These are phyloP conservation scores for Oryza brachyantha DNA, from an alignment of 176 grass and related monocot genomes.

Conservation along the genomic window DNA sequence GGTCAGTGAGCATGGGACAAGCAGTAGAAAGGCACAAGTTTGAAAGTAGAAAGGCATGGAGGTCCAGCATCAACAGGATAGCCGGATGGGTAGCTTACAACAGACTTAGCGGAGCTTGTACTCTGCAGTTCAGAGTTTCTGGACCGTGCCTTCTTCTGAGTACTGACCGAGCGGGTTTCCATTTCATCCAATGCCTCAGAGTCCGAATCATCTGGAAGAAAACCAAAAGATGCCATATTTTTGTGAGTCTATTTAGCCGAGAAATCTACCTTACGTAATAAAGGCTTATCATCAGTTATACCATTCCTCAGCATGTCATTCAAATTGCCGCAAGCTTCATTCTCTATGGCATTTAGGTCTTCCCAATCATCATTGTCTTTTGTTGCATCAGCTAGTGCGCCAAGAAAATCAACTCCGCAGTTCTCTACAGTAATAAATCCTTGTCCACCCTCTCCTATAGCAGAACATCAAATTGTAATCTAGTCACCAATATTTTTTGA, in stretches of 20 bases:
- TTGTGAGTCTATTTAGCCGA: neutral
- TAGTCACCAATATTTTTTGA: no score
- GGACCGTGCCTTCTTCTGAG: constrained; percentile 24
- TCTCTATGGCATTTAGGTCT: constrained; percentile 72
- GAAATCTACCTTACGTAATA: constrained; percentile 9
- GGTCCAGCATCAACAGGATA: neutral
- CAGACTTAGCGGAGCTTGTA: constrained; percentile 31
- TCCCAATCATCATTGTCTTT: constrained; percentile 72
- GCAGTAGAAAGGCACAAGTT: neutral
- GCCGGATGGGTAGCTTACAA: constrained; percentile 34
- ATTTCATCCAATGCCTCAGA: constrained; percentile 42
- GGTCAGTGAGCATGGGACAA: neutral
- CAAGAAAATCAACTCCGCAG: constrained; percentile 71
- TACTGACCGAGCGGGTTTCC: neutral
- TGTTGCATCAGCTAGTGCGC: constrained; percentile 58
- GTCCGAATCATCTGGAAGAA: constrained; percentile 46
- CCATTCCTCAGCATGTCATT: constrained; percentile 61
- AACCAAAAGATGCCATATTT: neutral
- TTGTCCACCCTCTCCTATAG: constrained; percentile 57
- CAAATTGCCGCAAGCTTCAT: constrained; percentile 74
- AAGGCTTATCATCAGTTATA: constrained; percentile 15
- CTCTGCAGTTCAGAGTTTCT: constrained; percentile 21
- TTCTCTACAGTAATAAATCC: constrained; percentile 70
- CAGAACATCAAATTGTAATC: neutral
- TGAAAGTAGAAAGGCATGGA: constrained; percentile 10